Evolutionary conservation across 2,329 filamentous ascomycete genomes (phyloP).

Genomic region (Botrytis elliptica): DNA sequence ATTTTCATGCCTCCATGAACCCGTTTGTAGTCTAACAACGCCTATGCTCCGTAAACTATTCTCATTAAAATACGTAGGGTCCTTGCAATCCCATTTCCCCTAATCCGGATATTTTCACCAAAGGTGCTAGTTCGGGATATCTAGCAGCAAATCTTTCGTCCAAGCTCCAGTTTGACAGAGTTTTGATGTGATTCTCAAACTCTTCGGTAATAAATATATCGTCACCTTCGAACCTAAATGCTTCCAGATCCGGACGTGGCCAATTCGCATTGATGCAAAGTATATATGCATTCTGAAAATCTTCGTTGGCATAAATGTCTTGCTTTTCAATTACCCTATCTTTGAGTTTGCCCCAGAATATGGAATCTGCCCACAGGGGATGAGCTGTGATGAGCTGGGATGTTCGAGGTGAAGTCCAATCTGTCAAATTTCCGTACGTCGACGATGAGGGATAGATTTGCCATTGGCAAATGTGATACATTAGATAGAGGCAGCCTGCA

Average conservation of each 20-base stretch:
- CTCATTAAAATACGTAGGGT: not conserved
- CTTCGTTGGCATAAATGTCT: slow-evolving; percentile 41
- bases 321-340: slow-evolving; percentile 42
- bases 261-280: slow-evolving; percentile 41
- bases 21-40: not conserved
- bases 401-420: slow-evolving; percentile 30
- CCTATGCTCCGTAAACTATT: not conserved
- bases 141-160: slow-evolving; percentile 31
- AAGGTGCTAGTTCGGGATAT: slow-evolving; percentile 33
- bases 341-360: slow-evolving; percentile 42
- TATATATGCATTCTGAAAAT: slow-evolving; percentile 42
- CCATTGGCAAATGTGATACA: slow-evolving; percentile 33
- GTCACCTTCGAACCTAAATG: slow-evolving; percentile 28
- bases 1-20: slow-evolving; percentile 13
- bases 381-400: slow-evolving; percentile 39
- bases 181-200: slow-evolving; percentile 30
- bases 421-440: slow-evolving; percentile 31
- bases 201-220: slow-evolving; percentile 29
- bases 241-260: slow-evolving; percentile 34
- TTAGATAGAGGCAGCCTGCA: slow-evolving; percentile 27
- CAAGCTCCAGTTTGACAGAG: slow-evolving; percentile 33
- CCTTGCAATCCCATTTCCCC: not conserved
- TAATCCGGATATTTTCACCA: slow-evolving; percentile 1
- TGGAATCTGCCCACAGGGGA: slow-evolving; percentile 38
- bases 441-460: slow-evolving; percentile 29